phyloP scores from a whole-genome alignment of 306 rosid genomes.

The Rubus idaeus region DNA sequence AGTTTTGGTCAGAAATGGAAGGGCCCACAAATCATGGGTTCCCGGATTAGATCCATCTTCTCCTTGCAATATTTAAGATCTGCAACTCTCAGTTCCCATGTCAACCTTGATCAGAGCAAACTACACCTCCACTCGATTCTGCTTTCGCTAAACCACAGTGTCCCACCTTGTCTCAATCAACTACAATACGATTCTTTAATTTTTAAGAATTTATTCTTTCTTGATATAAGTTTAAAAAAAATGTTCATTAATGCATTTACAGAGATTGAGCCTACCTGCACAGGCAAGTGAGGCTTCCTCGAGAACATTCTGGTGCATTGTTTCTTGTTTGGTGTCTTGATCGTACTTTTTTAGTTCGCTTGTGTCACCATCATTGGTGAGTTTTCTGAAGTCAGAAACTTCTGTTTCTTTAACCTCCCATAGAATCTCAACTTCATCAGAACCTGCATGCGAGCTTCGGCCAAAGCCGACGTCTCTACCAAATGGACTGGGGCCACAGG shows the following conservation, averaged over 20 bases:
- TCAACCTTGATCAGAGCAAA: constrained; percentile 64
- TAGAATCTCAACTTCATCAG: constrained; percentile 52
- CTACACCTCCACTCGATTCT: constrained; percentile 83
- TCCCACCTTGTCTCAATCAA: background rate
- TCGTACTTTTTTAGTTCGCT: constrained; percentile 59
- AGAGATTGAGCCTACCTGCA: constrained; percentile 53
- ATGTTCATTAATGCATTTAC: background rate
- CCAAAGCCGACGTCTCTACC: constrained; percentile 15
- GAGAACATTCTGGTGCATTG: constrained; percentile 51
- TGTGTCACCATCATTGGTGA: constrained; percentile 72
- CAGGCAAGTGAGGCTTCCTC: constrained; percentile 43
- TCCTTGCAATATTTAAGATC: constrained; percentile 35
- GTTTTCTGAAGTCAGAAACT: constrained; percentile 57
- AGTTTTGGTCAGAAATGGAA: background rate
- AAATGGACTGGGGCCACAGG: background rate
- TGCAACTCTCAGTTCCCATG: constrained; percentile 19
- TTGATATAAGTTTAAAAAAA: background rate
- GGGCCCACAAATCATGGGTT: constrained; percentile 35
- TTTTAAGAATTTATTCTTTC: background rate
- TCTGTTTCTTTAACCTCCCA: constrained; percentile 80
- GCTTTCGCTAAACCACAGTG: constrained; percentile 47
- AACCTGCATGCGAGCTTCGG: constrained; percentile 37
- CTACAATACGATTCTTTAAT: background rate
- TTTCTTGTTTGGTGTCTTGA: constrained; percentile 60
- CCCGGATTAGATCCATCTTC: constrained; percentile 33